phyloP scores from a whole-genome alignment of 2,329 filamentous ascomycete genomes.

The Cercospora zeina region DNA sequence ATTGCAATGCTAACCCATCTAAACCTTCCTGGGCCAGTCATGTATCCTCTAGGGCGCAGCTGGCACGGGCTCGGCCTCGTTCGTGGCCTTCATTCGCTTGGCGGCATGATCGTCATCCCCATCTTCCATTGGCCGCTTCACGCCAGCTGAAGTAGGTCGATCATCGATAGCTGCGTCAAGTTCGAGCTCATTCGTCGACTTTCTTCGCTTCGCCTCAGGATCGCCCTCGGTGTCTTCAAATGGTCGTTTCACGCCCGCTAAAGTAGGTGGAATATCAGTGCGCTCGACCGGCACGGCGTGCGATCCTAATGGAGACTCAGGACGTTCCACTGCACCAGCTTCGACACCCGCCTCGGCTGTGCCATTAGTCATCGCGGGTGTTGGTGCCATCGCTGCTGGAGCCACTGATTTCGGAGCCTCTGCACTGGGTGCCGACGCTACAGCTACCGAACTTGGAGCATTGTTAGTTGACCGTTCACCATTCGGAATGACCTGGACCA shows the following conservation, averaged over 20 bases:
- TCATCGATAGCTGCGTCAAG: not conserved
- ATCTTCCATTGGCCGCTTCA: conserved; percentile 20
- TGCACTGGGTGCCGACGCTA: not conserved
- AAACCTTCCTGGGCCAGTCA: no score
- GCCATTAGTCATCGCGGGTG: not conserved
- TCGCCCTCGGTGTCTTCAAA: conserved; percentile 15
- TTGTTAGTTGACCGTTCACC: not conserved
- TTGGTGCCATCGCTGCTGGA: not conserved
- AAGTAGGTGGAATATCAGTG: not conserved
- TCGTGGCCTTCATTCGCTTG: conserved; percentile 17
- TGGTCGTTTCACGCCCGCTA: conserved; percentile 20
- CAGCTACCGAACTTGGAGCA: not conserved
- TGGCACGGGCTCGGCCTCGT: not conserved
- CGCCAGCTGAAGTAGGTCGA: conserved; percentile 14
- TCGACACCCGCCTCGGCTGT: not conserved
- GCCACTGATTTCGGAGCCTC: not conserved
- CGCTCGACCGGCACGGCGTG: not conserved
- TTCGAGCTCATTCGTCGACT: conserved; percentile 3
- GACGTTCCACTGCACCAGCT: not conserved
- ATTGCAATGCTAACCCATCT: not conserved
- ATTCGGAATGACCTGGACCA: not conserved
- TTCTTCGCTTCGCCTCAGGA: conserved; percentile 20
- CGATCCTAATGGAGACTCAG: not conserved
- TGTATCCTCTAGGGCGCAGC: not conserved
- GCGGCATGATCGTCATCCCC: conserved; percentile 10